A percentile compares a stretch with the other conserved stretches of the same genome.
Evolutionary conservation across 371 early-diverging fungal genomes (phyloP).

Genomic region (Parasitella parasitica): DNA sequence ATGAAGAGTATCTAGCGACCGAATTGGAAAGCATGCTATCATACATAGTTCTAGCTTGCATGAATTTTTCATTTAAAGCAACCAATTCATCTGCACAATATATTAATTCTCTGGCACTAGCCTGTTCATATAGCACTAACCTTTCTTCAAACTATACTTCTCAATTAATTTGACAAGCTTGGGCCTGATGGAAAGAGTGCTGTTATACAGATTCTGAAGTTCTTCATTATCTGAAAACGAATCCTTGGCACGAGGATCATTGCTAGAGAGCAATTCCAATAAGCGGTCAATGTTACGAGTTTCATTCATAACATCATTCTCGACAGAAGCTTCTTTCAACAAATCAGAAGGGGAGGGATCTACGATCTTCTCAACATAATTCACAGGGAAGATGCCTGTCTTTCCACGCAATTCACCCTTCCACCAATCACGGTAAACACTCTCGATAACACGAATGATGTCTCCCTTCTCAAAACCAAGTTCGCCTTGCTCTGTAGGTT

Average conservation of each 20-base stretch:
- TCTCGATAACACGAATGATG: conserved; percentile 79
- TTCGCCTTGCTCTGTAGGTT: conserved; percentile 81
- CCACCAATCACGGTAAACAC: conserved; percentile 92
- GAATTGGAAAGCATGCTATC: conserved; percentile 51
- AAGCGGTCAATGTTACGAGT: conserved; percentile 78
- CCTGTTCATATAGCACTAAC: conserved; percentile 23
- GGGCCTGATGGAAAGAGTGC: conserved; percentile 72
- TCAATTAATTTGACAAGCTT: conserved; percentile 80
- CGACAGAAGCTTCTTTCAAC: conserved; percentile 62
- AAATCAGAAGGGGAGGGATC: conserved; percentile 63
- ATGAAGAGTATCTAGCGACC: conserved; percentile 42
- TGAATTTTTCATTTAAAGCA: conserved; percentile 53
- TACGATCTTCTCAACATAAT: conserved; percentile 74
- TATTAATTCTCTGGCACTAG: background rate
- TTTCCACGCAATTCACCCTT: conserved; percentile 75
- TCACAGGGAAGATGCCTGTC: conserved; percentile 86
- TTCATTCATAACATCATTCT: conserved; percentile 72
- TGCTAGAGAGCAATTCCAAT: conserved; percentile 66
- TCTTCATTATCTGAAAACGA: conserved; percentile 87
- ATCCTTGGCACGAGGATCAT: conserved; percentile 75
- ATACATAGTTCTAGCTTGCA: conserved; percentile 54
- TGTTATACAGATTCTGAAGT: conserved; percentile 75
- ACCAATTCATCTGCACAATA: conserved; percentile 48
- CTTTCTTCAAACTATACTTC: conserved; percentile 76
- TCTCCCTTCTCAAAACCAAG: conserved; percentile 79